Conservation (phyloP, 345 rosid genomes). For the Sonneratia alba region DNA sequence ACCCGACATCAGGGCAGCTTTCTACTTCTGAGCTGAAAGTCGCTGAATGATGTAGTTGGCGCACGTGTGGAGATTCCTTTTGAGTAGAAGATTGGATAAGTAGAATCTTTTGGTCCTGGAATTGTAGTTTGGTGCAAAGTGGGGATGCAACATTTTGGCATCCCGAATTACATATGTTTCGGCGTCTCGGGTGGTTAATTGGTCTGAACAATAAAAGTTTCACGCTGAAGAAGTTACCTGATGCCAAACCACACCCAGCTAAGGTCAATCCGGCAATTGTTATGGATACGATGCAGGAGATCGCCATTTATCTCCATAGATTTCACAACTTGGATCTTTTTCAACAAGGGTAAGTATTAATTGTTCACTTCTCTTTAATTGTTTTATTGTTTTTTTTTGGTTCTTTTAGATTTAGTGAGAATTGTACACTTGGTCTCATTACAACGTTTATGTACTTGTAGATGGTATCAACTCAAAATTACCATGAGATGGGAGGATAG, state of each 20-base stretch:
- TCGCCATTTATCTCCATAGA: constrained; percentile 71
- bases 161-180: constrained; percentile 37
- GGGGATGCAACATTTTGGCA: constrained; percentile 27
- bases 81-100: neutral
- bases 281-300: constrained; percentile 70
- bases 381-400: neutral
- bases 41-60: neutral
- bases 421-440: neutral
- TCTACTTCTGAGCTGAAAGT: neutral
- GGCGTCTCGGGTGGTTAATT: constrained; percentile 43
- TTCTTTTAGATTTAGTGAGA: neutral
- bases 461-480: constrained; percentile 89
- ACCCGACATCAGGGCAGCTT: neutral
- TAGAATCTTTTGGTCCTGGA: neutral
- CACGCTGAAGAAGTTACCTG: constrained; percentile 31
- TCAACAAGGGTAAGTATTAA: constrained; percentile 71
- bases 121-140: constrained; percentile 2
- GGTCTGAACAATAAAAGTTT: constrained; percentile 29
- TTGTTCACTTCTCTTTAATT: neutral
- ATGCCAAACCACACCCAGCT: constrained; percentile 32
- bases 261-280: constrained; percentile 45
- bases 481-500: constrained; percentile 77
- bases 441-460: constrained; percentile 12
- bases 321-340: constrained; percentile 85
- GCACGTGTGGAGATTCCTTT: neutral